Evolutionary conservation across 441 rosid species (phyloP).

Genomic region (Dalechampia spathulata): DNA sequence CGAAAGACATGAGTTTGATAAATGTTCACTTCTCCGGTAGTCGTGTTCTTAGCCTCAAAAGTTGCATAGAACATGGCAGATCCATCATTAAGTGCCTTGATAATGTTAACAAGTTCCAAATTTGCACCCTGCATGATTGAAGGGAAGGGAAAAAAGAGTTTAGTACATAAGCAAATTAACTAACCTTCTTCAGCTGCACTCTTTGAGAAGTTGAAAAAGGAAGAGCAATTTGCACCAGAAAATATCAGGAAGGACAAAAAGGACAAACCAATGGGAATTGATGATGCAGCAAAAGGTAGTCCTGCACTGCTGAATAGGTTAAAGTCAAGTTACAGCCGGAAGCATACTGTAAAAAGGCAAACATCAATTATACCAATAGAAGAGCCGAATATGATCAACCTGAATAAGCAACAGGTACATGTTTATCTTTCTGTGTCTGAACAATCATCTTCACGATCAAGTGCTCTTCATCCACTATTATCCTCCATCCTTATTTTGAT

Average conservation of each 20-base stretch:
- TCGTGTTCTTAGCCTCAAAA: too few relatives aligned
- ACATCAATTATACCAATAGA: conserved; percentile 24
- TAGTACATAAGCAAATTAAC: too few relatives aligned
- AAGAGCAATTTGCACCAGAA: conserved; percentile 31
- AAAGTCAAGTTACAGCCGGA: conserved; percentile 61
- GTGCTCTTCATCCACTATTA: conserved; percentile 1
- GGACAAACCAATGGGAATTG: conserved; percentile 1
- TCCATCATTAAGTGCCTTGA: too few relatives aligned
- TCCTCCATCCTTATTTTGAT: conserved; percentile 4
- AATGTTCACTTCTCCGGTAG: too few relatives aligned
- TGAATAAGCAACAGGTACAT: conserved; percentile 43
- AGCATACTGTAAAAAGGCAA: conserved; percentile 35
- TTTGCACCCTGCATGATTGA: too few relatives aligned
- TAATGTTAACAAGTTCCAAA: too few relatives aligned
- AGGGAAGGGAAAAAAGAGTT: too few relatives aligned
- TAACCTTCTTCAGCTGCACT: conserved; percentile 95
- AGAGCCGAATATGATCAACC: conserved; percentile 22
- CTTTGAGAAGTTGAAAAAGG: conserved; percentile 55
- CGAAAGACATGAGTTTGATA: too few relatives aligned
- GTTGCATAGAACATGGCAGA: too few relatives aligned
- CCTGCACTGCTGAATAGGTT: conserved; percentile 48
- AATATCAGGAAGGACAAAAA: conserved; percentile 19
- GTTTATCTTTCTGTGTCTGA: conserved; percentile 2
- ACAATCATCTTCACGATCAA: neutral
- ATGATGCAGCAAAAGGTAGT: conserved; percentile 25